These are phyloP conservation scores for Fusarium chuoi DNA, from an alignment of 2,329 filamentous ascomycete genomes.

Conservation along the genomic window DNA sequence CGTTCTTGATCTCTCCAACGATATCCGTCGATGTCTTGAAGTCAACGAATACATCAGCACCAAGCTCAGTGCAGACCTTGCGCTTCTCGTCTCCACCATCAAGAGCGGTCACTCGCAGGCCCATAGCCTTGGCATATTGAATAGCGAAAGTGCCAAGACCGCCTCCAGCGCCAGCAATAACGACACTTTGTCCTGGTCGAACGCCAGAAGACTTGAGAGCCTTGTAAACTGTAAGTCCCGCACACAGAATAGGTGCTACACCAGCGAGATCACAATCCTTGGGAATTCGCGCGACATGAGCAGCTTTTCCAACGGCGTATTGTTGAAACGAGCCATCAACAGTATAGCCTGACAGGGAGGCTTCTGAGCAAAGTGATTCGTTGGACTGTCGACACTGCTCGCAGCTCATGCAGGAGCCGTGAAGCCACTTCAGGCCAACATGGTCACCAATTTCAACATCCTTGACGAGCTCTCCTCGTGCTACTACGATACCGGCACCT, in stretches of 20 bases:
- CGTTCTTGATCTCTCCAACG: conserved; percentile 78
- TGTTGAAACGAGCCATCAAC: conserved; percentile 92
- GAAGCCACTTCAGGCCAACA: conserved; percentile 89
- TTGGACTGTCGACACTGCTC: conserved; percentile 81
- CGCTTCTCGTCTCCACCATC: conserved; percentile 86
- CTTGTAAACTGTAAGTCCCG: conserved; percentile 86
- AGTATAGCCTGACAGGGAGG: conserved; percentile 84
- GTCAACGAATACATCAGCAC: conserved; percentile 79
- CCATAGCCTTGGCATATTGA: conserved; percentile 91
- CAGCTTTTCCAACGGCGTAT: conserved; percentile 84
- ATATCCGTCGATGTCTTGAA: conserved; percentile 78
- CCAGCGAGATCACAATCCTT: conserved; percentile 78
- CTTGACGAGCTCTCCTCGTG: conserved; percentile 76
- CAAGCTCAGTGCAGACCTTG: conserved; percentile 74
- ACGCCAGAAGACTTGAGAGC: conserved; percentile 81
- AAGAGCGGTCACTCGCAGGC: conserved; percentile 78
- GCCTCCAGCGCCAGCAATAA: conserved; percentile 84
- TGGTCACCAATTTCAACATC: conserved; percentile 83
- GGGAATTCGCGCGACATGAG: conserved; percentile 81
- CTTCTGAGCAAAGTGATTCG: conserved; percentile 81
- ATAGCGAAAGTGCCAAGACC: conserved; percentile 79
- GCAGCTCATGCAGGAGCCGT: conserved; percentile 83
- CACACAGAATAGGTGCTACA: conserved; percentile 82
- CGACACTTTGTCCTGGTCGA: conserved; percentile 77
- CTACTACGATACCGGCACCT: conserved; percentile 82